Evolutionary conservation across 768 basidiomycete species (phyloP), one percentile per base, ranked within the genome.

Genomic region (Coprinellus micaceus): DNA sequence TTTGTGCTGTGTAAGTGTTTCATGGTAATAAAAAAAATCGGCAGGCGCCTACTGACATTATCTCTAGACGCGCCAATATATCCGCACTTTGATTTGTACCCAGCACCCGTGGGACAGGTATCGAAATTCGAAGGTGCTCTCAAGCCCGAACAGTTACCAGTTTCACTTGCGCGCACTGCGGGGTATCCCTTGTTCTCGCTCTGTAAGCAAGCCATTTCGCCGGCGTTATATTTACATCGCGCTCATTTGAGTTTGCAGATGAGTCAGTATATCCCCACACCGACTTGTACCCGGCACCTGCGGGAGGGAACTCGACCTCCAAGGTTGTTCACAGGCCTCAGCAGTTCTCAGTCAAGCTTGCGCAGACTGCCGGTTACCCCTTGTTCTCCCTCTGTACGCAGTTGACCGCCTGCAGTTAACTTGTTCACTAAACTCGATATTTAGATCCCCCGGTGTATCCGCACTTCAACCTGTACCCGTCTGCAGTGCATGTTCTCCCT

Each of bases 401-500:
- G 9, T 37, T 37, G 9, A 9, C 19, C 19, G 40, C 33, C 13
- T 19, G 6, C 19, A 19, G 19, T 21, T 5, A 19, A 21, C 40
- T 17, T n/a, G n/a, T 5, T 43, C 19, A n/a, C 48, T 50, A 22
- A 50, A 15, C 1, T 4, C 41, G 45, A 25, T 72, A 73, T 59
- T 69, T 29, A 30, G 44, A 40, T 43, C 17, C 43, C 12, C 30
- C 54, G 13, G 54, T 44, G 11, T 55, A 55, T 37, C 54, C 54
- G 4, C 44, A 55, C 26, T 55, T 55, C 40, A 30, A 55, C 3
- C 37, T 55, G 30, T 55, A 55, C 19, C 48, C 48, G 30, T 28
- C 40, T 15, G 36, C 37, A 12, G 29, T 36, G 19, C 21, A 11
- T 25, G 49, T n/a, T n/a, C n/a, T n/a, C n/a, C n/a, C 25, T 19